These are phyloP conservation scores for Hypoxylon sp. DNA, from an alignment of 2,329 filamentous ascomycete genomes.

Conservation along the genomic window DNA sequence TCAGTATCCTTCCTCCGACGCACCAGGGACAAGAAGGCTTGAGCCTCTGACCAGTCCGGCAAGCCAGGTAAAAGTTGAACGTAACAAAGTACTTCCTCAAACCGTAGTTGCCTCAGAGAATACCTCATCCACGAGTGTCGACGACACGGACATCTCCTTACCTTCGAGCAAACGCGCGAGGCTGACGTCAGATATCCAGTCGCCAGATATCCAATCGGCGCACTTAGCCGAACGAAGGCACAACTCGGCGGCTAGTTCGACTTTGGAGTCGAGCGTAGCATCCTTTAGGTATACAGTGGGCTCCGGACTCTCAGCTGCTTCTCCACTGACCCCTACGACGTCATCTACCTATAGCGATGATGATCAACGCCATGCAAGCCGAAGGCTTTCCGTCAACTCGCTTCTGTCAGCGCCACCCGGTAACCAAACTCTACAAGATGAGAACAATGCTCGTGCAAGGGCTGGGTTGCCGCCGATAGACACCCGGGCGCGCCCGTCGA, in stretches of 20 bases:
- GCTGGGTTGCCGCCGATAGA: slow-evolving; percentile 40
- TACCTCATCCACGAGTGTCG: slow-evolving; percentile 28
- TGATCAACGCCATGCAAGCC: slow-evolving; percentile 41
- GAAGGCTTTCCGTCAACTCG: slow-evolving; percentile 70
- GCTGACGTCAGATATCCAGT: slow-evolving; percentile 36
- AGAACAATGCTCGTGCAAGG: slow-evolving; percentile 36
- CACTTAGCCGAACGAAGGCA: slow-evolving; percentile 40
- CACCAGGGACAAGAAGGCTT: slow-evolving; percentile 42
- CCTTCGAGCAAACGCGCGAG: slow-evolving; percentile 43
- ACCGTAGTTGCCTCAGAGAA: slow-evolving; percentile 34
- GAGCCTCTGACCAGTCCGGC: slow-evolving; percentile 43
- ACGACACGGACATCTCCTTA: slow-evolving; percentile 37
- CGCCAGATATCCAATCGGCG: slow-evolving; percentile 34
- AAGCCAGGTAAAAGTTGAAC: slow-evolving; percentile 34
- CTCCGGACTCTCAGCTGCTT: slow-evolving; percentile 43
- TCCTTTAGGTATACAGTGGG: slow-evolving; percentile 40
- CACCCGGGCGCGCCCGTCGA: slow-evolving; percentile 39
- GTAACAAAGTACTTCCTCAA: slow-evolving; percentile 26
- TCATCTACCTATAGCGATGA: slow-evolving; percentile 52
- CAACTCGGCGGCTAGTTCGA: slow-evolving; percentile 45
- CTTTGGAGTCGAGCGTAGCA: slow-evolving; percentile 41
- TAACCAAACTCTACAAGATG: slow-evolving; percentile 38
- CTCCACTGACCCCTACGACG: slow-evolving; percentile 53
- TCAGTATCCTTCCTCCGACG: slow-evolving; percentile 44
- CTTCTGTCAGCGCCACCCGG: slow-evolving; percentile 64